Conservation (phyloP, 2,329 filamentous ascomycete species). For the Knufia petricola region DNA sequence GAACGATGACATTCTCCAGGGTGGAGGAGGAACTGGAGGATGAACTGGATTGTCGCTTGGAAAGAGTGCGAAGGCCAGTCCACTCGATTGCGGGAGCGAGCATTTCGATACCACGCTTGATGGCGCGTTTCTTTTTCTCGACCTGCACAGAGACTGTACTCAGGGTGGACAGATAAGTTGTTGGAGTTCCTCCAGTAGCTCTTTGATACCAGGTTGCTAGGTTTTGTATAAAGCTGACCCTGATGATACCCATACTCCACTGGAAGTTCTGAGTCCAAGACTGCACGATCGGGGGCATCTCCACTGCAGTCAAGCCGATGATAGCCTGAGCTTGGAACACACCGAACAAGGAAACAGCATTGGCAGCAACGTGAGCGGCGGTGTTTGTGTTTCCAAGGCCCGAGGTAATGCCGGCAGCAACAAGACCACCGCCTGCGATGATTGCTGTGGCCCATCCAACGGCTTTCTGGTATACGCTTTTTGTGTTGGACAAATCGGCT, state of each 20-base stretch:
- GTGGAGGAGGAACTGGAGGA: constrained; percentile 34
- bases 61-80: constrained; percentile 28
- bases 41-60: constrained; percentile 43
- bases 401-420: constrained; percentile 79
- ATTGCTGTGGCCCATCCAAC: constrained; percentile 86
- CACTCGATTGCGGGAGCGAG: constrained; percentile 15
- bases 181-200: constrained; percentile 76
- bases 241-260: constrained; percentile 96
- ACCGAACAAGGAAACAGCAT: constrained; percentile 83
- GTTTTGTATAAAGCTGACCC: constrained; percentile 72
- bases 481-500: constrained; percentile 77
- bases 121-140: constrained; percentile 42
- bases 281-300: constrained; percentile 75
- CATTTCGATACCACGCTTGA: constrained; percentile 38
- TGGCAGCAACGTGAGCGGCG: constrained; percentile 86
- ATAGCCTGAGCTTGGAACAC: constrained; percentile 95
- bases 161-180: constrained; percentile 66
- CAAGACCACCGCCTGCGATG: constrained; percentile 72
- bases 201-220: constrained; percentile 96
- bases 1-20: constrained; percentile 46
- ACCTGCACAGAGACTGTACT: constrained; percentile 73
- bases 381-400: constrained; percentile 88
- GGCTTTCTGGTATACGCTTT: constrained; percentile 79
- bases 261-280: constrained; percentile 97
- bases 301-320: constrained; percentile 71